phyloP scores from a whole-genome alignment of 1,139 yeast genomes.

The Suhomyces coccinellae region DNA sequence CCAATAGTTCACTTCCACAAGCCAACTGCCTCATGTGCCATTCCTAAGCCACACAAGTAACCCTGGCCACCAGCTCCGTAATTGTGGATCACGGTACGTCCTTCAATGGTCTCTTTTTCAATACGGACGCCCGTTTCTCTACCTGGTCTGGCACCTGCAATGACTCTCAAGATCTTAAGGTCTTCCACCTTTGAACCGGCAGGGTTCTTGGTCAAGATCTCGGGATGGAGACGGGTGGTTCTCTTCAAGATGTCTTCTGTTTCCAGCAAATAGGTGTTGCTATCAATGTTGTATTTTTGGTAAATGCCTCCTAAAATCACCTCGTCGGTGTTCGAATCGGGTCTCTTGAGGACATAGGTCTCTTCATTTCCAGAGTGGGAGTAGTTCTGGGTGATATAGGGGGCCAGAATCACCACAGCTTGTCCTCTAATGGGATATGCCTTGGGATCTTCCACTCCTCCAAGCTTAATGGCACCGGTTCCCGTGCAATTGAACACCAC shows the following conservation, averaged over 20 bases:
- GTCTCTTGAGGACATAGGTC: constrained; percentile 21
- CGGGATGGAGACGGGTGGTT: constrained; percentile 15
- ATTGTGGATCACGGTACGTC: constrained; percentile 17
- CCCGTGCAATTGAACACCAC: constrained; percentile 22
- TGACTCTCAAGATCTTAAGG: constrained; percentile 17
- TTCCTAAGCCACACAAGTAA: constrained; percentile 21
- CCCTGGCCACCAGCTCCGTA: constrained; percentile 25
- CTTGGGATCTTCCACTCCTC: constrained; percentile 15
- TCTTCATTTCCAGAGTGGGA: constrained; percentile 17
- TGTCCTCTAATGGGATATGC: constrained; percentile 14
- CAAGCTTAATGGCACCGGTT: constrained; percentile 19
- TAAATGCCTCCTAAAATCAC: constrained; percentile 21
- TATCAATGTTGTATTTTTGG: constrained; percentile 17
- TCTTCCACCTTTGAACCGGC: constrained; percentile 13
- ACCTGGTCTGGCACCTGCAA: constrained; percentile 20
- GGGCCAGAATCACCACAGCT: constrained; percentile 16
- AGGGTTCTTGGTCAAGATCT: constrained; percentile 16
- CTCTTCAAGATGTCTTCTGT: constrained; percentile 17
- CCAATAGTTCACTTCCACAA: not conserved
- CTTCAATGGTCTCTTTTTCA: constrained; percentile 13
- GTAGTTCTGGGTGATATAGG: constrained; percentile 10
- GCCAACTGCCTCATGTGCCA: constrained; percentile 17
- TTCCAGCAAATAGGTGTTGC: constrained; percentile 15
- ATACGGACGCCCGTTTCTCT: constrained; percentile 21
- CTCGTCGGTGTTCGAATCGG: constrained; percentile 18